These are phyloP conservation scores for Diplodia seriata DNA, from an alignment of 2,329 filamentous ascomycete genomes.

Conservation along the genomic window DNA sequence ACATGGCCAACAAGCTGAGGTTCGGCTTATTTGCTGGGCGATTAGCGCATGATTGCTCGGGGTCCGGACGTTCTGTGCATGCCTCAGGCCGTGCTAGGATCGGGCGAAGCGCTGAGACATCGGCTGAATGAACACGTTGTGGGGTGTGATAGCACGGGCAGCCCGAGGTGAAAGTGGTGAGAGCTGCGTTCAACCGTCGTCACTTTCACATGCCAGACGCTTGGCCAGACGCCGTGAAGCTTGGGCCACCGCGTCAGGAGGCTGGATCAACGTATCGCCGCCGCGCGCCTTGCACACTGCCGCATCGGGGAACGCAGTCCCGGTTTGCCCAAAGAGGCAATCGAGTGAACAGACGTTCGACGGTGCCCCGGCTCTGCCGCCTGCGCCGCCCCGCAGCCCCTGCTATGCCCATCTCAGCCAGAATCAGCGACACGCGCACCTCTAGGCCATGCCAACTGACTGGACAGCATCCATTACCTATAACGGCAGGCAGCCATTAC, in stretches of 20 bases:
- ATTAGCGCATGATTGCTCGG: constrained; percentile 29
- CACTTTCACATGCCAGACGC: constrained; percentile 32
- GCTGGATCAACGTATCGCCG: constrained; percentile 16
- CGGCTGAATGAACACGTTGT: constrained; percentile 25
- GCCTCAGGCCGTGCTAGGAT: constrained; percentile 25
- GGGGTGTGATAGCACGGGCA: constrained; percentile 18
- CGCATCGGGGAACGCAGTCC: constrained; percentile 18
- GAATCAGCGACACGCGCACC: not conserved
- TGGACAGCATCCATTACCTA: not conserved
- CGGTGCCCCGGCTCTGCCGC: not conserved
- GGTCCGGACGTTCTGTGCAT: constrained; percentile 16
- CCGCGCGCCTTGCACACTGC: not conserved
- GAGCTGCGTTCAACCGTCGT: constrained; percentile 21
- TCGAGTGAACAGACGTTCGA: constrained; percentile 20
- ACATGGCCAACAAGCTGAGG: constrained; percentile 12
- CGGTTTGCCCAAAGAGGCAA: constrained; percentile 16
- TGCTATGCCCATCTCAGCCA: constrained; percentile 16
- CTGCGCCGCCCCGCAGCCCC: not conserved
- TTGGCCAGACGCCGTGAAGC: constrained; percentile 18
- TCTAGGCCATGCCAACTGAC: too few relatives aligned
- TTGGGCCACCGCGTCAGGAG: constrained; percentile 4
- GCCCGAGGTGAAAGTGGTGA: constrained; percentile 28
- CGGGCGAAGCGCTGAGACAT: constrained; percentile 24
- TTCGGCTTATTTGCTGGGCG: not conserved
- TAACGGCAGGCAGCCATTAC: not conserved